These are phyloP conservation scores for Gonium pectorale DNA, from an alignment of 139 green algal genomes.

Conservation along the genomic window DNA sequence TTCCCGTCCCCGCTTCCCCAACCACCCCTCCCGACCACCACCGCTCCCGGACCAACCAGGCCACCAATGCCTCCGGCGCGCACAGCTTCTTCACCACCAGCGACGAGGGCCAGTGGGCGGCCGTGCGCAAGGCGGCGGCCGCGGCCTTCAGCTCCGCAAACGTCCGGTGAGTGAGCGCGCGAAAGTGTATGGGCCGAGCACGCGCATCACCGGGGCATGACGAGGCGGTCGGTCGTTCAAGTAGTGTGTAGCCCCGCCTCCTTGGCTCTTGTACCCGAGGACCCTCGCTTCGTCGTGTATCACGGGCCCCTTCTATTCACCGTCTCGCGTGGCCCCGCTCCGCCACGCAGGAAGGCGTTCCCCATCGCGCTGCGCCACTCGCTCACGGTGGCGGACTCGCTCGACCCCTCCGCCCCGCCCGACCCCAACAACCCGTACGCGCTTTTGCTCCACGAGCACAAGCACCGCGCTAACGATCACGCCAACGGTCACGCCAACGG, in stretches of 20 bases:
- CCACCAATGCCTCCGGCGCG: constrained; percentile 53
- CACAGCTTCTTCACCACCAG: constrained; percentile 70
- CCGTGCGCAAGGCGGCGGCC: constrained; percentile 62
- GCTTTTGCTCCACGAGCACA: background rate
- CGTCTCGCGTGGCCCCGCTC: too few species aligned
- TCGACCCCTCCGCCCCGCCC: constrained; percentile 1
- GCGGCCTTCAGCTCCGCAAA: constrained; percentile 63
- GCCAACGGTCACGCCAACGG: background rate
- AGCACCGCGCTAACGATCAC: background rate
- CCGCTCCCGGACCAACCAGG: constrained; percentile 17
- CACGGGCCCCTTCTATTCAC: too few species aligned
- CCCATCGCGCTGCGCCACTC: constrained; percentile 41
- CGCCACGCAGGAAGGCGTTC: constrained; percentile 44
- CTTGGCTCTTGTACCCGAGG: too few species aligned
- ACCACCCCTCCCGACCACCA: background rate
- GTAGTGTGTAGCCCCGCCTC: too few species aligned
- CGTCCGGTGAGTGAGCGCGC: constrained; percentile 62
- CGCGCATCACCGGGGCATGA: too few species aligned
- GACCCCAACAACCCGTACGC: constrained; percentile 5
- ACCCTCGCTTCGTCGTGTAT: too few species aligned
- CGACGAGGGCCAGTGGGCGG: constrained; percentile 64
- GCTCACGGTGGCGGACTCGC: constrained; percentile 17
- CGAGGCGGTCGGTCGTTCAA: too few species aligned
- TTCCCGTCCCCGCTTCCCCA: background rate
- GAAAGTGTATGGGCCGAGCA: too few species aligned